Base-by-base conservation (phyloP, 2,329 filamentous ascomycete genomes). In the Phyllosticta paracitricarpa region DNA sequence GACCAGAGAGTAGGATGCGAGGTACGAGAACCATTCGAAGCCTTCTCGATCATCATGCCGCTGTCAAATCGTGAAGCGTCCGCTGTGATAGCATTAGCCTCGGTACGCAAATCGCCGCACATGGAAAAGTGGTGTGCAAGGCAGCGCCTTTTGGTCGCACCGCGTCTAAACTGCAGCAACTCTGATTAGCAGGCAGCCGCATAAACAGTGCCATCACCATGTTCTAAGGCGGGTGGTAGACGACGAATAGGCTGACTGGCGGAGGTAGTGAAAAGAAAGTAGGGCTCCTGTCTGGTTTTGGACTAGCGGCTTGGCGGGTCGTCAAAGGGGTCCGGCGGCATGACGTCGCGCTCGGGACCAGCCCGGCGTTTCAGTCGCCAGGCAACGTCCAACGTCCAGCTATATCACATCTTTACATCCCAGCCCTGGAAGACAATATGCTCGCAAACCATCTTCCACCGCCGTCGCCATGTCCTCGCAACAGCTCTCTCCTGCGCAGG, bases 401-500 rank as follows among this genome's bases (percentile, higher is more conserved):
- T 48, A 48, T 48, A 48, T 48, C 40, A 48, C 14, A 48, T 48
- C 40, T 40, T 40, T 48, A 48, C 40, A 48, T 48, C 40, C 40
- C 40, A 48, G 40, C 40, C 14, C 6, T 48, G 40, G 40, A n/a
- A 14, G 17, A 48, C 40, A 48, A n/a, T 19, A 48, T n/a, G 40
- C 14, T 48, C 14, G 14, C 4, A 48, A 48, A 4, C 40, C 14
- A 48, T 7, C 17, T 48, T 48, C 40, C 17, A 6, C 5, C 17
- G 14, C 14, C 40, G 2, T 48, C 40, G n/a, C 1, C 40, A 48
- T 48, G 40, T 56, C 61, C 51, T 28, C 58, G 35, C 51, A 68
- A 56, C 63, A 67, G 53, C 73, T 81, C 55, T 75, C 77, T 22
- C 68, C 78, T 28, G 70, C 71, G 60, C 79, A 81, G 67, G 73